Evolutionary conservation across 2,329 filamentous ascomycete species (phyloP), one percentile per base, ranked within the genome.

Genomic region (Aspergillus pseudoterreus): DNA sequence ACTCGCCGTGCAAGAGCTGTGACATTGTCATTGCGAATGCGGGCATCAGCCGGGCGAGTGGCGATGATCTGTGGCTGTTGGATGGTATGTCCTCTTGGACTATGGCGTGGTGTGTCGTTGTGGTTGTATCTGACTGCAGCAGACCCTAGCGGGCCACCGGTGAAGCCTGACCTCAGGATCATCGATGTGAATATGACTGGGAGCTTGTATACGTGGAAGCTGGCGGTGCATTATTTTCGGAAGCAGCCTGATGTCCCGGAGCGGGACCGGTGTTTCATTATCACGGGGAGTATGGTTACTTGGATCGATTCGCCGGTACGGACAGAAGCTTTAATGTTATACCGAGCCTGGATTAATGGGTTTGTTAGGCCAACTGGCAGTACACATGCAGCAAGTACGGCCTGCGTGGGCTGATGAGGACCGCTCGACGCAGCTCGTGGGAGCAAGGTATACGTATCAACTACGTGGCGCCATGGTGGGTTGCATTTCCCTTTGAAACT

Each of bases 21-120:
- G 75, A 78, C 50, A 58, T 78, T 11, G 76, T 78, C 11, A 71
- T 79, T 48, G 75, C 76, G 1, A 79, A 78, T 56, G 76, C 76
- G 1, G 76, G 76, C 10, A 75, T 78, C 14, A 57, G 54, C 17
- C 54, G 59, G 24, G 62, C 63, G 24, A 57, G 67, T 1, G 63
- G 65, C 0, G 73, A 76, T 52, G 65, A 64, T 42, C 44, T 77
- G 17, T 76, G 70, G 67, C 64, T 60, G 12, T 52, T 74, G 11
- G 66, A 74, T 49, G 71, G 71, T 55, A 33, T 5, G 44, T 39
- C 21, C 5, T 27, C 11, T n/a, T 30, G 35, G 11, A 8, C 35
- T 38, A 0, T 1, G 11, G 35, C n/a, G 35, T 1, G 1, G 8
- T 8, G 15, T 17, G 39, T 4, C 1, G 11, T n/a, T 17, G 17